phyloP scores from a whole-genome alignment of 139 green algal genomes.

The Astrephomene gubernaculifera region DNA sequence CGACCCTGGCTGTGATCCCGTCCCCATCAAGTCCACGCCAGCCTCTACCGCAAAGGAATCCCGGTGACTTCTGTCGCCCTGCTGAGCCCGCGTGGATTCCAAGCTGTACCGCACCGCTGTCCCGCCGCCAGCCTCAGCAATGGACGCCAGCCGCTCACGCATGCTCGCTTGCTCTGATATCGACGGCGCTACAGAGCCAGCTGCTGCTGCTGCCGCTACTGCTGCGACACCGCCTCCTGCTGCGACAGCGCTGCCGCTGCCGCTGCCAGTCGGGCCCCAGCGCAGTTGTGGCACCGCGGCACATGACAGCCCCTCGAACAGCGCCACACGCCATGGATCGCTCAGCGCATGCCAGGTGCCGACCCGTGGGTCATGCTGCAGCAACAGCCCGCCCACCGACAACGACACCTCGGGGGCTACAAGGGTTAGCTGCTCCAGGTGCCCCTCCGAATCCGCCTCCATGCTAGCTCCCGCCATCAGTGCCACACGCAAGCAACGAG shows the following conservation, averaged over 20 bases:
- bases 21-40: too few species aligned
- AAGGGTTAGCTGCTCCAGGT: constrained; percentile 31
- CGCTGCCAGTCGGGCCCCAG: too few species aligned
- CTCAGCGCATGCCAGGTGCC: constrained; percentile 20
- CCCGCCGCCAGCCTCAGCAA: too few species aligned
- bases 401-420: constrained; percentile 24
- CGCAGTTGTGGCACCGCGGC: constrained; percentile 36
- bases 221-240: background rate
- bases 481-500: constrained; percentile 18
- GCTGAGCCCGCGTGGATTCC: too few species aligned
- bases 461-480: constrained; percentile 13
- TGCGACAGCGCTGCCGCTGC: background rate
- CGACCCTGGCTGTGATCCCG: too few species aligned
- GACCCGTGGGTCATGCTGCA: constrained; percentile 25
- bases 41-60: too few species aligned
- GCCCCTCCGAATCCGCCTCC: background rate
- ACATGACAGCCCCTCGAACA: constrained; percentile 39
- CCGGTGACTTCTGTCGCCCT: too few species aligned
- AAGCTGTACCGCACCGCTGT: too few species aligned
- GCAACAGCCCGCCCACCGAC: background rate
- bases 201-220: background rate
- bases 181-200: too few species aligned
- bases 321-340: constrained; percentile 12
- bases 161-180: too few species aligned
- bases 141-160: too few species aligned